Conservation (phyloP, 768 basidiomycete genomes). For the Tulasnella sp. region DNA sequence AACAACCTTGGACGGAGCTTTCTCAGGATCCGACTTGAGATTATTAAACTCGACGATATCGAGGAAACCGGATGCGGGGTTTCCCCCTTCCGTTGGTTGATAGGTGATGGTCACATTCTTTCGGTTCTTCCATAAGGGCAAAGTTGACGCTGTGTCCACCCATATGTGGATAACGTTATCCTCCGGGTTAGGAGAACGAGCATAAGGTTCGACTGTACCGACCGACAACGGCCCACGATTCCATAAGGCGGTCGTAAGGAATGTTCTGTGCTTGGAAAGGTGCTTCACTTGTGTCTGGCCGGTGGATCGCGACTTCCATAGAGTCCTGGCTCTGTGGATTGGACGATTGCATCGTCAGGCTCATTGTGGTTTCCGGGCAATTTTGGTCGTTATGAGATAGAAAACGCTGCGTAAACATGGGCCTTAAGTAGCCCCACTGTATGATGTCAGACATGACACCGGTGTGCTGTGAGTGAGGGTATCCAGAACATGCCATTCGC, state of each 20-base stretch:
- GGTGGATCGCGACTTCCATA: constrained; percentile 11
- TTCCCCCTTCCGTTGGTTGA: not conserved
- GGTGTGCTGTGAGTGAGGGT: not conserved
- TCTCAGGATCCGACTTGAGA: not conserved
- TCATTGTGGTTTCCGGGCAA: not conserved
- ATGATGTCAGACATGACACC: constrained; percentile 7
- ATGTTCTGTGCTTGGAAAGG: not conserved
- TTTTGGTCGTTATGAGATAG: not conserved
- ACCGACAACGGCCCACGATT: constrained; percentile 15
- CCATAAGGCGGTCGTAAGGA: constrained; percentile 18
- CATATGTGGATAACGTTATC: not conserved
- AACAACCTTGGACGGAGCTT: not conserved
- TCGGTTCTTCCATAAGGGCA: constrained; percentile 17
- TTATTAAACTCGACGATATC: constrained; percentile 17
- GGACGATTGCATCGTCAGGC: constrained; percentile 11
- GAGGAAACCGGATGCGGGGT: not conserved
- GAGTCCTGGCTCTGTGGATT: constrained; percentile 14
- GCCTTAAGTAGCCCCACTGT: not conserved
- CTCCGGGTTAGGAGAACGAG: not conserved
- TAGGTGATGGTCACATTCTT: constrained; percentile 23
- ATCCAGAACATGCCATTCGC: constrained; percentile 5
- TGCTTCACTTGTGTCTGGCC: constrained; percentile 12
- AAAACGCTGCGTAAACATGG: not conserved
- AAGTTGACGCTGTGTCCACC: constrained; percentile 7
- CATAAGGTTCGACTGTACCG: not conserved